These are phyloP conservation scores for Alternaria consortialis DNA, from an alignment of 2,329 filamentous ascomycete species.

Conservation along the genomic window DNA sequence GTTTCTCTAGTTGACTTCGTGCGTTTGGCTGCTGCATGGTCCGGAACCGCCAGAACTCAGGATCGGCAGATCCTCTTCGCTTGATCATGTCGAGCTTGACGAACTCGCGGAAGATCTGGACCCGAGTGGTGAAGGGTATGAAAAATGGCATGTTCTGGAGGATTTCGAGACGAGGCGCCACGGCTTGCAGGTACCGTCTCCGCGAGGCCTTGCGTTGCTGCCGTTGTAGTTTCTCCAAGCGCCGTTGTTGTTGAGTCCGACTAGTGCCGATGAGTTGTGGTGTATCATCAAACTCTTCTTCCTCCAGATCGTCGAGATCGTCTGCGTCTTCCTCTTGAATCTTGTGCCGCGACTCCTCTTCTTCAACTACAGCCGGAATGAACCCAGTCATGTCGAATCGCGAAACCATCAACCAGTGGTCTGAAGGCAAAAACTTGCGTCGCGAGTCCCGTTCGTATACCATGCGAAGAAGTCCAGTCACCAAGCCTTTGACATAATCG, in stretches of 20 bases:
- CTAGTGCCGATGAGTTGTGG: conserved; percentile 62
- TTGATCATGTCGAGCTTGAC: conserved; percentile 82
- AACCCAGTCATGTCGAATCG: conserved; percentile 89
- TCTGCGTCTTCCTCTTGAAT: conserved; percentile 71
- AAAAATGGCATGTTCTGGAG: conserved; percentile 96
- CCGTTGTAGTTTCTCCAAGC: conserved; percentile 68
- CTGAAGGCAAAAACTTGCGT: conserved; percentile 79
- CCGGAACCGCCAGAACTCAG: conserved; percentile 76
- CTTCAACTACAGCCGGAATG: conserved; percentile 82
- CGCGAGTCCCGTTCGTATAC: conserved; percentile 93
- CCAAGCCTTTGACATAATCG: conserved; percentile 78
- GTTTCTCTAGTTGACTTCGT: conserved; percentile 51
- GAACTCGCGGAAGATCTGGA: conserved; percentile 93
- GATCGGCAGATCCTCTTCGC: conserved; percentile 74
- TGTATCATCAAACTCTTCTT: conserved; percentile 51
- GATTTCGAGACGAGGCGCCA: conserved; percentile 88
- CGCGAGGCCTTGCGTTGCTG: conserved; percentile 73
- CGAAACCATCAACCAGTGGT: conserved; percentile 94
- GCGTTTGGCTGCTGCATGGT: conserved; percentile 50
- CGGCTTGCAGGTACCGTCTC: conserved; percentile 76
- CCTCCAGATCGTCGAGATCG: conserved; percentile 56
- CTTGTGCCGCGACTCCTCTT: conserved; percentile 80
- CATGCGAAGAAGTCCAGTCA: conserved; percentile 83
- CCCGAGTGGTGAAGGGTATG: conserved; percentile 89
- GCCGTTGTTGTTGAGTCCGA: conserved; percentile 68